Percentiles rank a stretch among this genome's conserved stretches.
These are phyloP conservation scores for Trichoderma polysporum DNA, from an alignment of 2,329 filamentous ascomycete species.

Conservation along the genomic window DNA sequence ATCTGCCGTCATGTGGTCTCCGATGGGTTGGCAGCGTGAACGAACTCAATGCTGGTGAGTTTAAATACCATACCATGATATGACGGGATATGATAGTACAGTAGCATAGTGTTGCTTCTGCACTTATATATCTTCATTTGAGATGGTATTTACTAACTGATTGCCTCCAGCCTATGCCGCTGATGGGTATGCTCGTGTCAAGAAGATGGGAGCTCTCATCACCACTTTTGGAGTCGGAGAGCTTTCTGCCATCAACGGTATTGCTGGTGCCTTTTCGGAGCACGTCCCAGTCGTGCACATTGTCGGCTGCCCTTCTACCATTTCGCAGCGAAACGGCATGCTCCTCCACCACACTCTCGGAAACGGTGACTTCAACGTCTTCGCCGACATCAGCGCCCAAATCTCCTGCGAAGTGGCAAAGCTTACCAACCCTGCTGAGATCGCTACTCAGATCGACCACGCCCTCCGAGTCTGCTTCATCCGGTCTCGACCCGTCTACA, in stretches of 20 bases:
- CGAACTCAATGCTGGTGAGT: conserved; percentile 68
- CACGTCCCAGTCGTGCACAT: conserved; percentile 71
- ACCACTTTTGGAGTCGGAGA: conserved; percentile 77
- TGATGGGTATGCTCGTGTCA: conserved; percentile 76
- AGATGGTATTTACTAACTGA: conserved; percentile 23
- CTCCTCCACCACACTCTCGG: conserved; percentile 68
- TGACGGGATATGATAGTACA: not conserved
- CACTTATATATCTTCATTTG: not conserved
- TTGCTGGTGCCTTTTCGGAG: conserved; percentile 74
- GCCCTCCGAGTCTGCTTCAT: conserved; percentile 73
- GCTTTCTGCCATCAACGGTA: conserved; percentile 70
- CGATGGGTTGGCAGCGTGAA: conserved; percentile 70
- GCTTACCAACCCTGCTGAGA: conserved; percentile 67
- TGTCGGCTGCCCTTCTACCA: conserved; percentile 53
- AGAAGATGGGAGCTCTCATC: conserved; percentile 67
- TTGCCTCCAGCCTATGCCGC: conserved; percentile 63
- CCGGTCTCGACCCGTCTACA: conserved; percentile 75
- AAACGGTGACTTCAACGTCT: conserved; percentile 80
- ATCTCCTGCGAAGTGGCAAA: conserved; percentile 72
- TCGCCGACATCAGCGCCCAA: conserved; percentile 71
- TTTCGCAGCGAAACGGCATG: conserved; percentile 49
- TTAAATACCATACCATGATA: not conserved
- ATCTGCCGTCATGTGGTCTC: conserved; percentile 57
- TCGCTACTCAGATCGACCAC: conserved; percentile 74
- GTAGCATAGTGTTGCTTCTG: too few relatives aligned